Evolutionary conservation across 495 filamentous ascomycete genomes (phyloP).

Genomic region (Tuber umbilicatum): DNA sequence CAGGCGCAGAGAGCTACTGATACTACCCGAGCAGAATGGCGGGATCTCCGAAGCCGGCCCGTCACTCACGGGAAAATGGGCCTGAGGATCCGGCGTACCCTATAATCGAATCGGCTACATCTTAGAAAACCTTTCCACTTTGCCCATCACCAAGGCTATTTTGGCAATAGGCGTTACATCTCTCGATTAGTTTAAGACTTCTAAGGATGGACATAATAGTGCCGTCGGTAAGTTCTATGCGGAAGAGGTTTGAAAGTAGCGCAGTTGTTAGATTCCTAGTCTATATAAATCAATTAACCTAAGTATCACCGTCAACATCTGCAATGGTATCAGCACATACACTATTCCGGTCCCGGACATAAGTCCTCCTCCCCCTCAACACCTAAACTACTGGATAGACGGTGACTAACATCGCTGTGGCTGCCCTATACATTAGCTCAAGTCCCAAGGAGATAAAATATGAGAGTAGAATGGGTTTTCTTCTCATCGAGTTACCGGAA

Average conservation of each 20-base stretch:
- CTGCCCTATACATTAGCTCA: constrained; percentile 14
- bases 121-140: background rate
- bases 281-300: constrained; percentile 52
- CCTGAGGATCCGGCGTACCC: constrained; percentile 19
- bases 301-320: constrained; percentile 57
- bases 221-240: constrained; percentile 49
- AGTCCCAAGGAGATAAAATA: constrained; percentile 9
- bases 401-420: background rate
- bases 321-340: constrained; percentile 49
- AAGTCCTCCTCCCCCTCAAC: background rate
- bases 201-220: constrained; percentile 49
- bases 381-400: constrained; percentile 39
- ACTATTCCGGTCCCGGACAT: constrained; percentile 54
- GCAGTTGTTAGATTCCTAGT: constrained; percentile 45
- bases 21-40: background rate
- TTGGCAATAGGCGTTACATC: constrained; percentile 44
- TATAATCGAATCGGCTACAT: constrained; percentile 1
- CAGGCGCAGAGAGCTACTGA: background rate
- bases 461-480: background rate
- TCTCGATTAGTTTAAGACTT: constrained; percentile 52
- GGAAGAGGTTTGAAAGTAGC: constrained; percentile 30
- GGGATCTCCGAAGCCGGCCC: constrained; percentile 5
- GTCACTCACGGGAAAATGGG: constrained; percentile 7
- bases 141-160: constrained; percentile 42
- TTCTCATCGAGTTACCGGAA: background rate